These are phyloP conservation scores for Ciborinia camelliae DNA, from an alignment of 2,329 filamentous ascomycete genomes.

Conservation along the genomic window DNA sequence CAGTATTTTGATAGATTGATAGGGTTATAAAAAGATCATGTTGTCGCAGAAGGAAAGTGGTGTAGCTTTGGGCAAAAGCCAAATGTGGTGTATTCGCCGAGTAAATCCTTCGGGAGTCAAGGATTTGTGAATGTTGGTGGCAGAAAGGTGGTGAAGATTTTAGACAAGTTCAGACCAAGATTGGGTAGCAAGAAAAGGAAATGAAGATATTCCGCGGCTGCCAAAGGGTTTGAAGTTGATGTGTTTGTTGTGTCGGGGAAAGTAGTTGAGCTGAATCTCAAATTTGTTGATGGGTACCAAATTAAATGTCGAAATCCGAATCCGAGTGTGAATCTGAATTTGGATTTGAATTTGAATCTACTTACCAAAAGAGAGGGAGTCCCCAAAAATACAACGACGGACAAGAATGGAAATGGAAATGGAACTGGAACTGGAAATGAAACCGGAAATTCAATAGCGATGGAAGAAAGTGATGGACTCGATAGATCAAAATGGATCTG, in stretches of 20 bases:
- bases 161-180: background rate
- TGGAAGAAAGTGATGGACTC: background rate
- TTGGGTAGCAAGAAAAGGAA: background rate
- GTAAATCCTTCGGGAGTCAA: slow-evolving; percentile 21
- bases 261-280: background rate
- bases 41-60: slow-evolving; percentile 22
- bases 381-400: background rate
- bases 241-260: background rate
- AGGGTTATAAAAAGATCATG: slow-evolving; percentile 21
- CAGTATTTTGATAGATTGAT: slow-evolving; percentile 25
- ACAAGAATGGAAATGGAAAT: background rate
- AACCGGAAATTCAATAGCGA: slow-evolving; percentile 5
- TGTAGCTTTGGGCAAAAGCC: slow-evolving; percentile 9
- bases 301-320: slow-evolving; percentile 12
- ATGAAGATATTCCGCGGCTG: background rate
- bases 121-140: slow-evolving; percentile 4
- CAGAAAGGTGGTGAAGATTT: background rate
- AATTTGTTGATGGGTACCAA: slow-evolving; percentile 11
- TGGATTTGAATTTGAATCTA: background rate
- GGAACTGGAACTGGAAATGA: background rate
- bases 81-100: slow-evolving; percentile 22
- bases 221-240: background rate
- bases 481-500: background rate
- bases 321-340: background rate
- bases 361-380: slow-evolving; percentile 3